Base-by-base conservation (phyloP, 2,329 filamentous ascomycete genomes). In the Hawksworthiomyces lignivorus region DNA sequence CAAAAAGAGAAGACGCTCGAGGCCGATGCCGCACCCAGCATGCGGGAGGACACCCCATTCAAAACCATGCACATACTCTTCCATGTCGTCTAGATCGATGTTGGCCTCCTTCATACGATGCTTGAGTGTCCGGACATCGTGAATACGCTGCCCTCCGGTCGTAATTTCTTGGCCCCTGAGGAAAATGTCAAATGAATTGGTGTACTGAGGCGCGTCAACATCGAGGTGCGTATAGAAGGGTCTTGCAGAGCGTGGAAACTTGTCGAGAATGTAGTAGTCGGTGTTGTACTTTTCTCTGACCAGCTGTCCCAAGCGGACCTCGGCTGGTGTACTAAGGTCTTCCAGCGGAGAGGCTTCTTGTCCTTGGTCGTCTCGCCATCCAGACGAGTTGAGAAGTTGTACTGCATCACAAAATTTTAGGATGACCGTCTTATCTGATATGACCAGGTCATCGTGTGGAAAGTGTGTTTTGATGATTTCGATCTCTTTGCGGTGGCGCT, bases 141-240 rank as follows among this genome's bases (percentile, higher is more conserved):
- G 85, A 49, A 96, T 94, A 75, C 89, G 87, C 62, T 96, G 89
- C 7, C 89, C 89, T 52, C 89, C 89, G 1, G 87, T 90, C 34
- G 90, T 80, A 44, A 96, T 92, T 60, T 96, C 89, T 56, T 96
- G 89, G 1, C 89, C 89, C 22, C 89, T 83, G 32, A 95, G 75
- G 65, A 96, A 96, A 44, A 96, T 94, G 59, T 96, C 89, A 54
- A 95, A 96, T 0, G 89, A 94, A 59, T 94, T 94, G 38, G 89
- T 96, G 59, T 80, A 78, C 26, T 74, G 70, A 11, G 76, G 69
- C 54, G 94, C 77, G 14, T 81, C 69, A 2, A 82, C 75, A 48
- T 94, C 86, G 21, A 82, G 82, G 75, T 94, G 89, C 1, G 89
- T 87, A 57, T 96, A 95, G 64, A 96, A 95, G 0, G 89, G 89